Percentiles rank a stretch among this genome's conserved stretches.
These are phyloP conservation scores for Fusarium sp. DNA, from an alignment of 2,329 filamentous ascomycete genomes.

Conservation along the genomic window DNA sequence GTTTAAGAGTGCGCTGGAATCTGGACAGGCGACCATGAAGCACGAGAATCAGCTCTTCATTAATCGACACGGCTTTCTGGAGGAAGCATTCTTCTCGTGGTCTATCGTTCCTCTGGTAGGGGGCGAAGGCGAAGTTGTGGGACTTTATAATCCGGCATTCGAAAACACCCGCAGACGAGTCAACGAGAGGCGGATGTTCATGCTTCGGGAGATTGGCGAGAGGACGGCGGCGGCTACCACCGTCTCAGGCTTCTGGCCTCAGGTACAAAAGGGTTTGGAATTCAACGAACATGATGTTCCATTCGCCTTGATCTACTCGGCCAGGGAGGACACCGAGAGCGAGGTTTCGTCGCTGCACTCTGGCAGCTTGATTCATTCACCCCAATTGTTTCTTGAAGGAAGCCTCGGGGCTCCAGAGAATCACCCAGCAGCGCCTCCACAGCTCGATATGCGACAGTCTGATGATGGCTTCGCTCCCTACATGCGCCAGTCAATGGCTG, in stretches of 20 bases:
- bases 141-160: slow-evolving; percentile 83
- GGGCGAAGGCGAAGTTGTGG: slow-evolving; percentile 78
- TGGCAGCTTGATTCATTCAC: slow-evolving; percentile 71
- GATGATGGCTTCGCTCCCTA: slow-evolving; percentile 81
- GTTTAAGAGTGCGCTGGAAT: slow-evolving; percentile 75
- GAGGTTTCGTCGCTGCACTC: slow-evolving; percentile 80
- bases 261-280: slow-evolving; percentile 76
- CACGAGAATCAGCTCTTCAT: slow-evolving; percentile 85
- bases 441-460: slow-evolving; percentile 77
- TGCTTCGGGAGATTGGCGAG: slow-evolving; percentile 81
- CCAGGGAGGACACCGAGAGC: slow-evolving; percentile 77
- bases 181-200: slow-evolving; percentile 83
- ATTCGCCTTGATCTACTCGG: slow-evolving; percentile 82
- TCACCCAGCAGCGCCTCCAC: slow-evolving; percentile 71
- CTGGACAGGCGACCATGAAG: slow-evolving; percentile 86
- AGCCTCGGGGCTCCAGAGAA: slow-evolving; percentile 75
- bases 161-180: slow-evolving; percentile 85
- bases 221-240: slow-evolving; percentile 79
- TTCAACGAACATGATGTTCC: slow-evolving; percentile 82
- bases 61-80: slow-evolving; percentile 74
- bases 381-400: slow-evolving; percentile 78
- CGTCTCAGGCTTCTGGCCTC: slow-evolving; percentile 79
- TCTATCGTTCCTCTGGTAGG: slow-evolving; percentile 83
- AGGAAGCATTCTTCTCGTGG: slow-evolving; percentile 89
- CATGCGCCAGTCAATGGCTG: slow-evolving; percentile 79